Evolutionary conservation across 2,329 filamentous ascomycete species (phyloP).

Genomic region (Cladosporium sp.): DNA sequence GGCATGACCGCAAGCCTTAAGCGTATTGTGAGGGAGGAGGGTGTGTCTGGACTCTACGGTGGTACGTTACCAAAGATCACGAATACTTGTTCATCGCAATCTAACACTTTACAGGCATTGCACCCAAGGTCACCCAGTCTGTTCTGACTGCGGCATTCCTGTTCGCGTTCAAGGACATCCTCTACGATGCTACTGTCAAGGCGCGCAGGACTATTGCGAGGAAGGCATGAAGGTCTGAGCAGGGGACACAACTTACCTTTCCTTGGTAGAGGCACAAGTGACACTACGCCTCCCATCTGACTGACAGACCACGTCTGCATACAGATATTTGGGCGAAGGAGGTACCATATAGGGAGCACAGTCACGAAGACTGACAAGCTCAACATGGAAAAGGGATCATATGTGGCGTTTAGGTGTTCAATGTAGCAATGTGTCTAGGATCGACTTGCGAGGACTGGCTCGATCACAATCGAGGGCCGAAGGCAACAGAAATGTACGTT

Average conservation of each 20-base stretch:
- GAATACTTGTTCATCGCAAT: not conserved
- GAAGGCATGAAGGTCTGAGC: not conserved
- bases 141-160: constrained; percentile 94
- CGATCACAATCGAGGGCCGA: not conserved
- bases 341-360: not conserved
- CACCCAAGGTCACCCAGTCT: constrained; percentile 93
- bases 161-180: constrained; percentile 96
- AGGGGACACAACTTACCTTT: not conserved
- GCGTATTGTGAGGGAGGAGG: constrained; percentile 82
- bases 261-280: not conserved
- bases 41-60: constrained; percentile 89
- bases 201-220: constrained; percentile 49
- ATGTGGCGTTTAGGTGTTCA: not conserved
- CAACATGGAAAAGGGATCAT: not conserved
- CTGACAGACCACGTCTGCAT: not conserved
- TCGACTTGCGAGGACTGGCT: not conserved
- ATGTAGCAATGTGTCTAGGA: not conserved
- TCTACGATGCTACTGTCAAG: constrained; percentile 79
- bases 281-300: not conserved
- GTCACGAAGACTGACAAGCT: not conserved
- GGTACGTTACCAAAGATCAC: constrained; percentile 56
- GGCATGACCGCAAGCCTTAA: constrained; percentile 76
- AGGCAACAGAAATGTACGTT: not conserved
- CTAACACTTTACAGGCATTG: constrained; percentile 66
- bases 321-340: not conserved